Base-by-base conservation (phyloP, 2,329 filamentous ascomycete genomes). In the Penicillium fuscoglaucum region DNA sequence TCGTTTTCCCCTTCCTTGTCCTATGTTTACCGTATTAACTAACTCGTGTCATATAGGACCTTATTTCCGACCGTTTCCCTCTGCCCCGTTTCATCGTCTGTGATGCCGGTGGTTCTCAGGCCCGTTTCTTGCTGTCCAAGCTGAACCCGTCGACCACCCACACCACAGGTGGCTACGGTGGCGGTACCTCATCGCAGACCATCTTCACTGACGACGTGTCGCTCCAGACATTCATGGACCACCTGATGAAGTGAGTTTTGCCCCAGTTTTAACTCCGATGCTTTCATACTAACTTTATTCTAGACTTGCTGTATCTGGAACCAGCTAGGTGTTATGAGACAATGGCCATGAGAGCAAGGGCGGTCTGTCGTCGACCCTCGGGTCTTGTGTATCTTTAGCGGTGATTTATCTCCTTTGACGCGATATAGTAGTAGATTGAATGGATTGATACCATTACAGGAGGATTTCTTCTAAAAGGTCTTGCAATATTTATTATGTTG, bases 181-280 rank as follows among this genome's bases (percentile, higher is more conserved):
- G 92, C 61, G 90, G 93, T 49, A 87, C 90, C 71, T 93, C 90
- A 47, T 93, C 93, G 9, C 95, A 99, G 78, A 99, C 95, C 6
- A 99, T 99, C 69, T 99, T 99, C 79, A 99, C 95, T 0, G 95
- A 99, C 71, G 95, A 99, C 76, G 95, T 99, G 55, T 97, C 92
- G 55, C 80, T 99, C 72, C 93, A 98, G 78, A 98, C 93, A 1
- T 99, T 99, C 74, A 99, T 99, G 95, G 95, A 99, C 71, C 93
- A 98, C 79, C 81, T 99, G 74, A 99, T 99, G 95, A 99, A 99
- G 91, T 93, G 82, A 78, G 88, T 83, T 21, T 10, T 19, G 13
- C 33, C 26, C 10, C 6, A 2, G 45, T 29, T 56, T 46, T 24
- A 29, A 13, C 15, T 17, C n/a, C 40, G 40, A 50, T 40, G 44